Evolutionary conservation across 2,329 filamentous ascomycete species (phyloP).

Genomic region (Annulohypoxylon truncatum): DNA sequence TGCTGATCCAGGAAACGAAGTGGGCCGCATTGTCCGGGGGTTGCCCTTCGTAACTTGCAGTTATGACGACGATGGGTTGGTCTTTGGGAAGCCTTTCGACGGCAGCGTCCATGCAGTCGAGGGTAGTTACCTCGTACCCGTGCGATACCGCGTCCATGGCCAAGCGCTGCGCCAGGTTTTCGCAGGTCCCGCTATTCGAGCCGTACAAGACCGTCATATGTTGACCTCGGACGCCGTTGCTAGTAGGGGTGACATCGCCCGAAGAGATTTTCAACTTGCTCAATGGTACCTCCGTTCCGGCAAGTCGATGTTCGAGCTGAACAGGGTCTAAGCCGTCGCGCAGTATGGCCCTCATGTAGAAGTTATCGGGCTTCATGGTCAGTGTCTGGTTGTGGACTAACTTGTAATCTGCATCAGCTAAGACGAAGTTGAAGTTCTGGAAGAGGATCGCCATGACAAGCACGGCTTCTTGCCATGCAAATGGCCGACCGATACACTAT

Average conservation of each 20-base stretch:
- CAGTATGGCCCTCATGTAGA: conserved; percentile 70
- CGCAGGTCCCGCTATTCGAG: conserved; percentile 68
- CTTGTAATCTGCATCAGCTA: conserved; percentile 70
- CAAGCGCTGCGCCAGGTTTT: conserved; percentile 63
- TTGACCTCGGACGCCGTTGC: conserved; percentile 51
- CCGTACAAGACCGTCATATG: conserved; percentile 67
- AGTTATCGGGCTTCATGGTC: conserved; percentile 72
- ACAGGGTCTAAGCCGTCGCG: conserved; percentile 56
- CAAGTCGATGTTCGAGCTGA: conserved; percentile 38
- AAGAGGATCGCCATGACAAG: conserved; percentile 67
- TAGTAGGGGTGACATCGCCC: conserved; percentile 25
- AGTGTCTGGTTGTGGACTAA: conserved; percentile 67
- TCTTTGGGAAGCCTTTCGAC: conserved; percentile 60
- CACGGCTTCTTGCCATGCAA: conserved; percentile 66
- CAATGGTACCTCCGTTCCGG: conserved; percentile 39
- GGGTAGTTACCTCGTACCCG: conserved; percentile 58
- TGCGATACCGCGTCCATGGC: conserved; percentile 59
- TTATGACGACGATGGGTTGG: conserved; percentile 64
- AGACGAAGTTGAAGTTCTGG: conserved; percentile 76
- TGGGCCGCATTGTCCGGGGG: conserved; percentile 67
- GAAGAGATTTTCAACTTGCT: conserved; percentile 21
- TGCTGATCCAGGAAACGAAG: conserved; percentile 66
- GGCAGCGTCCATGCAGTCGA: conserved; percentile 62
- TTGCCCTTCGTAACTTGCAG: conserved; percentile 67
- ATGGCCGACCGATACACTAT: conserved; percentile 63